Percentiles rank a stretch among this genome's conserved stretches.
Evolutionary conservation across 1,284 basidiomycete species (phyloP).

Genomic region (Boletus sp.): DNA sequence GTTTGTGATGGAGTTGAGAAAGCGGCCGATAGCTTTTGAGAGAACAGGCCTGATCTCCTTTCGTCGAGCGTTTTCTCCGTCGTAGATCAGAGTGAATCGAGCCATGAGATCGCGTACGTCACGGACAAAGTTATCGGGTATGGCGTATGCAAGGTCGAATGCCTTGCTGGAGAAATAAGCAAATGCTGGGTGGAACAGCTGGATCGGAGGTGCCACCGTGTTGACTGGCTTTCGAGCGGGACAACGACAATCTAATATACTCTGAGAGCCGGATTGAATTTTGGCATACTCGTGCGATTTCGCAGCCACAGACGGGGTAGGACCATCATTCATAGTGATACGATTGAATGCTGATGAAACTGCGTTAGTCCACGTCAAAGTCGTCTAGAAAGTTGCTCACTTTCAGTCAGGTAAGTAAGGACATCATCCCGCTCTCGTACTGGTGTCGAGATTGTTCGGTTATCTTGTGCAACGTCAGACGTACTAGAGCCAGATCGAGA

Average conservation of each 20-base stretch:
- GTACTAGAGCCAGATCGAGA: no score
- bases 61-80: neutral
- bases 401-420: no score
- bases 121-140: neutral
- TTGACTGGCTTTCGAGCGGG: neutral
- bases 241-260: constrained; percentile 6
- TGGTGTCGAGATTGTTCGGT: no score
- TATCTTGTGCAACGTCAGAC: no score
- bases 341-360: no score
- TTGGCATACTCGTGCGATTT: constrained; percentile 1
- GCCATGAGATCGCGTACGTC: neutral
- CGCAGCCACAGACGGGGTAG: neutral
- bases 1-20: neutral
- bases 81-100: constrained; percentile 9
- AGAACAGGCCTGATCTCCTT: neutral
- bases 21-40: neutral
- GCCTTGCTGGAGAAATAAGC: constrained; percentile 18
- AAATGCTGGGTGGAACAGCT: constrained; percentile 17
- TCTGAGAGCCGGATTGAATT: neutral
- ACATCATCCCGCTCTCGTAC: no score
- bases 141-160: constrained; percentile 3
- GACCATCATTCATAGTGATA: no score
- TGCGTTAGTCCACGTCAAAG: no score
- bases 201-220: constrained; percentile 10
- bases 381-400: no score